These are phyloP conservation scores for Solanum chilense DNA, from an alignment of 257 asterid genomes.

Conservation along the genomic window DNA sequence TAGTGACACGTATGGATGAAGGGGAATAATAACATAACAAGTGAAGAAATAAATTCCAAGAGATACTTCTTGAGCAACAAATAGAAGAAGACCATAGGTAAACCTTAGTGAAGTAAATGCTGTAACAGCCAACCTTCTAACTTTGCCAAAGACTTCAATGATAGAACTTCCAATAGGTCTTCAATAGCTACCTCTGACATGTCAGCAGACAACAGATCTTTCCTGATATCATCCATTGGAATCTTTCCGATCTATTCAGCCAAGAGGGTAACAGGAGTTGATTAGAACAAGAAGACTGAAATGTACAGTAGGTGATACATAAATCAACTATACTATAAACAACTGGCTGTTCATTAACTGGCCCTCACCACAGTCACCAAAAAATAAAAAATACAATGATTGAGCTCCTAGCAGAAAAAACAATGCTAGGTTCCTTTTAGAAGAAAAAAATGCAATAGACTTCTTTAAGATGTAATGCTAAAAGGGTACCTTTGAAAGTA, in stretches of 20 bases:
- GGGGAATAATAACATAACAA: neutral
- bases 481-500: neutral
- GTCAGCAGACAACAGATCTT: slow-evolving; percentile 66
- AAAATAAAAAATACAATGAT: neutral
- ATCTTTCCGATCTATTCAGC: slow-evolving; percentile 76
- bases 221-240: slow-evolving; percentile 78
- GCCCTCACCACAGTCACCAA: neutral
- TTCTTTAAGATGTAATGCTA: neutral
- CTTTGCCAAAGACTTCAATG: slow-evolving; percentile 64
- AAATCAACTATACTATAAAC: neutral
- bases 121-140: slow-evolving; percentile 59
- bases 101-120: neutral
- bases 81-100: neutral
- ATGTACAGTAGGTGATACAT: neutral
- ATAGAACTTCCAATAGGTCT: slow-evolving; percentile 72
- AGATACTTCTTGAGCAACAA: neutral
- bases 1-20: neutral
- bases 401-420: neutral
- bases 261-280: neutral
- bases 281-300: slow-evolving; percentile 1
- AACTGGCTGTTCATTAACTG: neutral
- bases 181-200: slow-evolving; percentile 81
- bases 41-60: neutral
- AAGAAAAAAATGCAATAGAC: neutral
- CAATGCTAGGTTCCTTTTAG: neutral